phyloP scores from a whole-genome alignment of 2,329 filamentous ascomycete species.

The Onygenales sp. region DNA sequence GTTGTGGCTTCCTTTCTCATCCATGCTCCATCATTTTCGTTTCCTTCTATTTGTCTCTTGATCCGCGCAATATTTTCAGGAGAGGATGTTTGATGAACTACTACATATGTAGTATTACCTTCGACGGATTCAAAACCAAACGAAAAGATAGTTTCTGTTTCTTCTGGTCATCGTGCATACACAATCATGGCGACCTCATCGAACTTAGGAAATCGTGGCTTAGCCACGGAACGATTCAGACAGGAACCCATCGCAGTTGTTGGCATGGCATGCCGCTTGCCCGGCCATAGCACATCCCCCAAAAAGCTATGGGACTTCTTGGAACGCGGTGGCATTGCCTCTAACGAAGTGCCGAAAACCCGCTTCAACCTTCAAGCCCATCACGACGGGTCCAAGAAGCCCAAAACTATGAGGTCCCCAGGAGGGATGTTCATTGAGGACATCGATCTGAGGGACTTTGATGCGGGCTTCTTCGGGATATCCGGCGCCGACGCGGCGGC shows the following conservation, averaged over 20 bases:
- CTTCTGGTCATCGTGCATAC: too few relatives aligned
- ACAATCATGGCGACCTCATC: too few relatives aligned
- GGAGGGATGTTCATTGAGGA: conserved; percentile 14
- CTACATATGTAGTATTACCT: too few relatives aligned
- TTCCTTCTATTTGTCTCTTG: too few relatives aligned
- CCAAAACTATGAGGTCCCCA: conserved; percentile 8
- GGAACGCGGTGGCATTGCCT: background rate
- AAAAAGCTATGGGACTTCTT: conserved; percentile 4
- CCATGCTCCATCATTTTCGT: too few relatives aligned
- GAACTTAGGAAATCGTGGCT: background rate
- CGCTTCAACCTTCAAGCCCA: background rate
- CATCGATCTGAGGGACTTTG: conserved; percentile 13
- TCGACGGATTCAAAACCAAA: too few relatives aligned
- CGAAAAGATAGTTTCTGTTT: too few relatives aligned
- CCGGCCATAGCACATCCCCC: conserved; percentile 1
- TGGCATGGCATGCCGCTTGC: conserved; percentile 7
- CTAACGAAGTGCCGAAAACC: background rate
- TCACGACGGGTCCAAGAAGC: background rate
- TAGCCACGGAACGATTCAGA: background rate
- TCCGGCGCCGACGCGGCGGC: conserved; percentile 8
- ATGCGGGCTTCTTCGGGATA: conserved; percentile 15
- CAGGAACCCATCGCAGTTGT: conserved; percentile 7
- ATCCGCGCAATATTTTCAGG: too few relatives aligned
- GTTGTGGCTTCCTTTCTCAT: too few relatives aligned
- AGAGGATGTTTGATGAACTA: too few relatives aligned